Percentiles rank a stretch among this genome's conserved stretches.
These are phyloP conservation scores for Fistulina hepatica DNA, from an alignment of 1,284 basidiomycete species.

Conservation along the genomic window DNA sequence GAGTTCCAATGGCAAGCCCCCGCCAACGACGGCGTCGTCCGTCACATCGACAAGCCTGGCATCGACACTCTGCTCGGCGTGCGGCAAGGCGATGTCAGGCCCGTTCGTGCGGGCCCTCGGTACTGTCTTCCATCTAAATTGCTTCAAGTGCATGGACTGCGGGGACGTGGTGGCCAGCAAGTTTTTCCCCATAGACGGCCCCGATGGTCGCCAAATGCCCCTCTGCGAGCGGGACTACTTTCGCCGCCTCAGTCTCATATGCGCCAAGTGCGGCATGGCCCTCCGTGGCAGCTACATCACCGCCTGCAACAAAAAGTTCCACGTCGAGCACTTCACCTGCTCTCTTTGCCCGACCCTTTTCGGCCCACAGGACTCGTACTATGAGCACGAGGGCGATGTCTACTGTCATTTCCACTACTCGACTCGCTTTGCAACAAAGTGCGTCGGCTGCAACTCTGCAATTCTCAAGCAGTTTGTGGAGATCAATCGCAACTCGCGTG, in stretches of 20 bases:
- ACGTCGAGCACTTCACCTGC: slow-evolving; percentile 99
- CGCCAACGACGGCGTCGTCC: slow-evolving; percentile 33
- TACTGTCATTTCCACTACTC: slow-evolving; percentile 99
- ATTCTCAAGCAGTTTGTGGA: slow-evolving; percentile 99
- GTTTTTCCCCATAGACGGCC: slow-evolving; percentile 94
- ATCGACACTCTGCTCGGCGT: slow-evolving; percentile 54
- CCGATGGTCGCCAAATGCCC: slow-evolving; percentile 77
- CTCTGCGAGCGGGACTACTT: slow-evolving; percentile 99
- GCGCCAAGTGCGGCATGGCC: slow-evolving; percentile 90
- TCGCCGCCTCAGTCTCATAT: slow-evolving; percentile 90
- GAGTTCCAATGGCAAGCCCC: slow-evolving; percentile 34
- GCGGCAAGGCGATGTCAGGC: slow-evolving; percentile 74
- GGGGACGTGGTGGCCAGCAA: slow-evolving; percentile 94
- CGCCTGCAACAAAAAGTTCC: slow-evolving; percentile 97
- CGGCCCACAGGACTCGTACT: slow-evolving; percentile 97
- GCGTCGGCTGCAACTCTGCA: slow-evolving; percentile 95
- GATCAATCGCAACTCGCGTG: slow-evolving; percentile 95
- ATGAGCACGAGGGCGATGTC: slow-evolving; percentile 94
- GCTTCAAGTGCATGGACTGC: slow-evolving; percentile 98
- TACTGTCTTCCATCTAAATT: slow-evolving; percentile 90
- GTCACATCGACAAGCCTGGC: slow-evolving; percentile 30
- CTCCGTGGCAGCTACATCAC: slow-evolving; percentile 98
- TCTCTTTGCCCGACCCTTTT: slow-evolving; percentile 94
- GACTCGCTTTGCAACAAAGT: slow-evolving; percentile 96
- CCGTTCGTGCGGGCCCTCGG: slow-evolving; percentile 95